Conservation (phyloP, 1,284 basidiomycete species). For the Pascua guehoae region DNA sequence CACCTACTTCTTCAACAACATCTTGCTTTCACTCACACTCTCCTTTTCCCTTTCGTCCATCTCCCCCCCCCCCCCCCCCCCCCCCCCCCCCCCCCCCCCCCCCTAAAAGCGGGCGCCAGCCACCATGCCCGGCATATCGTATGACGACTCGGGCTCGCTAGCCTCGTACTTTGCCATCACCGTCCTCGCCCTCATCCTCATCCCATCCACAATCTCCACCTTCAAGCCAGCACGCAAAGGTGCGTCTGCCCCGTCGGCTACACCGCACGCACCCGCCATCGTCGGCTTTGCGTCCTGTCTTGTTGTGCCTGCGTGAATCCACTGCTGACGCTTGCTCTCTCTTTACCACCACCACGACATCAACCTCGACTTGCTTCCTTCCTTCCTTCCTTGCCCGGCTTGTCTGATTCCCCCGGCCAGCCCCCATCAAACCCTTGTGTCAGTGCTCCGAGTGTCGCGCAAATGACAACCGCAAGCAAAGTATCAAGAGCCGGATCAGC, state of each 20-base stretch:
- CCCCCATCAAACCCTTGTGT: slow-evolving; percentile 30
- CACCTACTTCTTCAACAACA: background rate
- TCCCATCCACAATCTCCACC: slow-evolving; percentile 66
- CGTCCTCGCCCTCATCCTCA: slow-evolving; percentile 71
- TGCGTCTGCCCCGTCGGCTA: slow-evolving; percentile 34
- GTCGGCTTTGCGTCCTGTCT: no score
- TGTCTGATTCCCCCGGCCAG: slow-evolving; percentile 43
- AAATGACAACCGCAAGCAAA: slow-evolving; percentile 13
- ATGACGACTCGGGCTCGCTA: slow-evolving; percentile 85
- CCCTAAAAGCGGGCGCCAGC: slow-evolving; percentile 5
- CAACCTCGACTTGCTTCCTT: no score
- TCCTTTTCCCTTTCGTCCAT: background rate
- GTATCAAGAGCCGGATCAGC: slow-evolving; percentile 49
- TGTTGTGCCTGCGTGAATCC: no score
- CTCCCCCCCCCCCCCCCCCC: background rate
- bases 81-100: background rate
- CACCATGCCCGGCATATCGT: slow-evolving; percentile 52
- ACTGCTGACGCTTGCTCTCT: slow-evolving; percentile 25
- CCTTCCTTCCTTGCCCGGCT: no score
- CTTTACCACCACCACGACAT: slow-evolving; percentile 35
- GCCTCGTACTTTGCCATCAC: slow-evolving; percentile 85
- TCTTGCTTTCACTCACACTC: background rate
- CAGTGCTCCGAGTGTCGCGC: slow-evolving; percentile 30
- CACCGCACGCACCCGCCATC: background rate
- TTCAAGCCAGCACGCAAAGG: slow-evolving; percentile 35